Conservation (phyloP, 495 filamentous ascomycete species). For the Penicillium maclennaniae region DNA sequence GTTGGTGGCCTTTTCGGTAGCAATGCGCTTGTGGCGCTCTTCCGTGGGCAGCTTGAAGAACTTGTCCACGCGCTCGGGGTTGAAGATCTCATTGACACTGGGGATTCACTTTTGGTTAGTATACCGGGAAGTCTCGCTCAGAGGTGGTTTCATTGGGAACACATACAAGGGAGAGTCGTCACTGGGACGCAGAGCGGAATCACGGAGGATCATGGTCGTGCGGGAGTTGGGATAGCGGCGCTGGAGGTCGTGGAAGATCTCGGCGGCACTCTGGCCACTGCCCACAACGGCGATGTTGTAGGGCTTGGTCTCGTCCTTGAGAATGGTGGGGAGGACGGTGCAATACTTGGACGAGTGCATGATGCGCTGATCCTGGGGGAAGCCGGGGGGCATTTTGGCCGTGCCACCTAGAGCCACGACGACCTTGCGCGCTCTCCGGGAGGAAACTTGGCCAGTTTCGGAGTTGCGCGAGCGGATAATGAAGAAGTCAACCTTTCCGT, state of each 20-base stretch:
- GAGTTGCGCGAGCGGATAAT: slow-evolving; percentile 51
- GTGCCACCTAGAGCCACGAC: slow-evolving; percentile 82
- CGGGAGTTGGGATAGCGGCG: slow-evolving; percentile 76
- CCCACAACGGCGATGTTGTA: slow-evolving; percentile 82
- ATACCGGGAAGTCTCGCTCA: neutral
- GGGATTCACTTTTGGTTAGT: slow-evolving; percentile 17
- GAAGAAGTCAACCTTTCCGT: slow-evolving; percentile 49
- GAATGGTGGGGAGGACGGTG: slow-evolving; percentile 53
- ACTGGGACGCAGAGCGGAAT: slow-evolving; percentile 77
- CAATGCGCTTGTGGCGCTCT: slow-evolving; percentile 59
- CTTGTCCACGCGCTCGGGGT: slow-evolving; percentile 72
- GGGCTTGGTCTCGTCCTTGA: slow-evolving; percentile 51
- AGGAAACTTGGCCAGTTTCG: slow-evolving; percentile 46
- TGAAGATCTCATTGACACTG: slow-evolving; percentile 95
- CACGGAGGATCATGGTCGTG: slow-evolving; percentile 71
- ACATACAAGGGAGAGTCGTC: slow-evolving; percentile 94
- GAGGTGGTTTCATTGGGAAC: neutral
- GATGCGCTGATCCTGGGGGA: slow-evolving; percentile 64
- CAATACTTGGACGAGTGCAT: slow-evolving; percentile 91
- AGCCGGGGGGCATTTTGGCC: slow-evolving; percentile 66
- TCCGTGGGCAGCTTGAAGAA: slow-evolving; percentile 62
- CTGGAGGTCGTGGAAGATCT: slow-evolving; percentile 90
- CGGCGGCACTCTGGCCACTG: slow-evolving; percentile 86
- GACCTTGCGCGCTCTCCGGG: slow-evolving; percentile 69
- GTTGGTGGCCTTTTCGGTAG: slow-evolving; percentile 73